phyloP scores from a whole-genome alignment of 1,139 yeast species.

The Geotrichum histeridarum region DNA sequence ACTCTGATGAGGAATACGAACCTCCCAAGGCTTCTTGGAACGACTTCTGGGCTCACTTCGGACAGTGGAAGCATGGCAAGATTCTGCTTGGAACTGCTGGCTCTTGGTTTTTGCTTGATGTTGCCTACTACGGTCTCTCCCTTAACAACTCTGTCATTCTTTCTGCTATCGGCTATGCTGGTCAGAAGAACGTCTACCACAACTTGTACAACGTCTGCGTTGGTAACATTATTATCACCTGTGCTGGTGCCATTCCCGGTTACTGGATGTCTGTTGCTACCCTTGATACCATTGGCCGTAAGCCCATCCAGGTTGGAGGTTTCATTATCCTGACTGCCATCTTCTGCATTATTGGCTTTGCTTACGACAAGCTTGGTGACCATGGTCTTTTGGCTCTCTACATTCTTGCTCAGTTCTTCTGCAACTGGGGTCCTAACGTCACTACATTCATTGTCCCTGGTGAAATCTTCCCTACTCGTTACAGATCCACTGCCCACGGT shows the following conservation, averaged over 20 bases:
- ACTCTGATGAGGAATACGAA: constrained; percentile 21
- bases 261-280: constrained; percentile 59
- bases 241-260: constrained; percentile 64
- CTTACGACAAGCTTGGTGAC: constrained; percentile 45
- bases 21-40: constrained; percentile 46
- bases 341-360: constrained; percentile 60
- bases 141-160: constrained; percentile 79
- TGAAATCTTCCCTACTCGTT: constrained; percentile 93
- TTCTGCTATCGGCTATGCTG: constrained; percentile 78
- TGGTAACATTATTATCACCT: constrained; percentile 53
- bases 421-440: constrained; percentile 81
- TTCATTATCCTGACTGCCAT: constrained; percentile 54
- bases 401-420: constrained; percentile 60
- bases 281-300: constrained; percentile 58
- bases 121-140: constrained; percentile 87
- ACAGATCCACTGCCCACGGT: constrained; percentile 98
- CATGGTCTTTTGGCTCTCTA: constrained; percentile 58
- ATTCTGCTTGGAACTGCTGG: constrained; percentile 89
- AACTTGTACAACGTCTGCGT: constrained; percentile 54
- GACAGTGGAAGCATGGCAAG: constrained; percentile 82
- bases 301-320: constrained; percentile 55
- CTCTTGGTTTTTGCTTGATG: constrained; percentile 93
- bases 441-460: constrained; percentile 96
- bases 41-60: constrained; percentile 53
- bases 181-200: constrained; percentile 59